A percentile compares a stretch with the other conserved stretches of the same genome.
phyloP scores from a whole-genome alignment of 1,284 basidiomycete species.

The Trichosporon asahii region DNA sequence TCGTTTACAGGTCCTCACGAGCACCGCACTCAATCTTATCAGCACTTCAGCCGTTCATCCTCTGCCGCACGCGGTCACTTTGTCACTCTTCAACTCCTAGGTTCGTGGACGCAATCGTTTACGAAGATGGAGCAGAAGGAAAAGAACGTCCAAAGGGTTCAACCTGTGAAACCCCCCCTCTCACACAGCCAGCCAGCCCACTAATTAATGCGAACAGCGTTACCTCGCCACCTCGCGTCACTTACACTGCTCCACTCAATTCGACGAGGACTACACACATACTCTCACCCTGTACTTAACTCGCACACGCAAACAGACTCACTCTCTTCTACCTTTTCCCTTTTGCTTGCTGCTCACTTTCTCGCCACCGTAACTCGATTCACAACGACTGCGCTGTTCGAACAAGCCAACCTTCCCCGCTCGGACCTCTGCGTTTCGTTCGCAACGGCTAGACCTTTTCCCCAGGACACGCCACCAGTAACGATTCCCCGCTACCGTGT shows the following conservation, averaged over 20 bases:
- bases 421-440: neutral
- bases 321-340: neutral
- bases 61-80: neutral
- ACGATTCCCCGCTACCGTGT: neutral
- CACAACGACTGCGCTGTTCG: neutral
- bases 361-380: neutral
- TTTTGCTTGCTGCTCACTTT: neutral
- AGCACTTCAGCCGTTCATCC: neutral
- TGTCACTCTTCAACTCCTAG: neutral
- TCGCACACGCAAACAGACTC: neutral
- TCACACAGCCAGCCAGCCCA: neutral
- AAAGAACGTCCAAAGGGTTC: conserved; percentile 18
- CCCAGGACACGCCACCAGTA: neutral
- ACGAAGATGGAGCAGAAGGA: neutral
- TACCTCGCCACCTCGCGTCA: conserved; percentile 9
- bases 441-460: neutral
- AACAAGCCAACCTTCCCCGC: neutral
- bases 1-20: neutral
- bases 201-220: neutral
- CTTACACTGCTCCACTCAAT: conserved; percentile 8
- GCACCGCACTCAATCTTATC: conserved; percentile 1
- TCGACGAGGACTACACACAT: conserved; percentile 3
- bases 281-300: conserved; percentile 8
- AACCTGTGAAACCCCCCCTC: neutral
- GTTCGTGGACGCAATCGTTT: neutral